Base-by-base conservation (phyloP, 768 basidiomycete species). In the Boletus sp. region DNA sequence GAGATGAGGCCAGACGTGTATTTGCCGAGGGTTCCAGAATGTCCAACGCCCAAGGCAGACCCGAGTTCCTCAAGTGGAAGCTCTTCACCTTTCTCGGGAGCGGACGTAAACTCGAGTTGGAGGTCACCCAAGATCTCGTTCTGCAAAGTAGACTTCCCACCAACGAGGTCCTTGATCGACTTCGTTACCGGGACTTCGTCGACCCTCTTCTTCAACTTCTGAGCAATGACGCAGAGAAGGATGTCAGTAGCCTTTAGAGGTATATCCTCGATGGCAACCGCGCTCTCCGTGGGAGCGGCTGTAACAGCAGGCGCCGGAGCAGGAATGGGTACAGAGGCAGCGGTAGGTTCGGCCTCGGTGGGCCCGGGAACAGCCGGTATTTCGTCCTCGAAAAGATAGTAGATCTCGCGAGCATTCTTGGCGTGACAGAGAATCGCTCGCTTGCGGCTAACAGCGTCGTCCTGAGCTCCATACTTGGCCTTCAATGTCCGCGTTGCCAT, bases 21-120 rank as follows among this genome's bases (percentile, higher is more conserved):
- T 72, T 98, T 99, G 66, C 97, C 97, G 27, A 96, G 83, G 5
- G 79, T 67, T n/a, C 94, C 95, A 37, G 83, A 75, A 75, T 90
- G 91, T 7, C 94, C 94, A 50, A 83, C 77, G 10, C 81, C 78
- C 33, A 98, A 76, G 15, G 91, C 86, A 29, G 93, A 81, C 39
- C 94, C 97, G 10, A 99, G 85, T 68, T 99, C 97, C 62, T 98
- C 94, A 47, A 99, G 83, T 34, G 97, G 88, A 39, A 99, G 81
- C 64, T 99, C 97, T 71, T 99, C 97, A 10, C 91, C 94, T 77
- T 98, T 99, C 77, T 99, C 97, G 0, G 97, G 97, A 1, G 96
- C 93, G 8, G 92, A 90, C 5, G 85, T 65, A 70, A 99, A 99
- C 70, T 99, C 97, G 64, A 92, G 83, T 67, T 97, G 94, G 37